Conservation (phyloP, 1,139 yeast species). For the Blastobotrys apis region DNA sequence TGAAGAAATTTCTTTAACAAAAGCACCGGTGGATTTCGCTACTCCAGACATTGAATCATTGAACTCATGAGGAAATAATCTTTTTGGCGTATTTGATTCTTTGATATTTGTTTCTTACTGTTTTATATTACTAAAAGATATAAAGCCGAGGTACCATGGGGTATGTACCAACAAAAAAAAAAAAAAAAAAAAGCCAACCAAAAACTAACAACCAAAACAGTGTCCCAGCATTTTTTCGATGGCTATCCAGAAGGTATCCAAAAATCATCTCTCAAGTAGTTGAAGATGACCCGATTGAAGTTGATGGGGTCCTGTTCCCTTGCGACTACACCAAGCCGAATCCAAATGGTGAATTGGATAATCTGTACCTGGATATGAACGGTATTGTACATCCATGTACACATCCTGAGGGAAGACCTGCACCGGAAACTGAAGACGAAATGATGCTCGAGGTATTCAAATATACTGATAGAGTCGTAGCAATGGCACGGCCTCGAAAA, state of each 20-base stretch:
- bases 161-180: not conserved
- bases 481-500: constrained; percentile 93
- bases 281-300: constrained; percentile 54
- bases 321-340: constrained; percentile 70
- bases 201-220: constrained; percentile 39
- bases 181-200: not conserved
- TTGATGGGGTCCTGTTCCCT: constrained; percentile 60
- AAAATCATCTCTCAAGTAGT: constrained; percentile 87
- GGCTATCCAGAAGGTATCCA: constrained; percentile 92
- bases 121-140: too few species aligned
- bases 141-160: too few species aligned
- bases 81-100: too few species aligned
- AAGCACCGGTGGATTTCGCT: too few species aligned
- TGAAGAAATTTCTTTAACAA: too few species aligned
- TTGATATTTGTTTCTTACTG: too few species aligned
- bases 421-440: constrained; percentile 92
- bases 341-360: constrained; percentile 94
- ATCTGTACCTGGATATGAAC: constrained; percentile 89
- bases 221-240: constrained; percentile 96
- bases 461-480: constrained; percentile 82
- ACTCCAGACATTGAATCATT: too few species aligned
- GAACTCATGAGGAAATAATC: too few species aligned
- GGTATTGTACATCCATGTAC: constrained; percentile 98
- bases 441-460: constrained; percentile 88
- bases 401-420: constrained; percentile 90